phyloP scores from a whole-genome alignment of 1,284 basidiomycete genomes.

The Entoloma clypeatum region DNA sequence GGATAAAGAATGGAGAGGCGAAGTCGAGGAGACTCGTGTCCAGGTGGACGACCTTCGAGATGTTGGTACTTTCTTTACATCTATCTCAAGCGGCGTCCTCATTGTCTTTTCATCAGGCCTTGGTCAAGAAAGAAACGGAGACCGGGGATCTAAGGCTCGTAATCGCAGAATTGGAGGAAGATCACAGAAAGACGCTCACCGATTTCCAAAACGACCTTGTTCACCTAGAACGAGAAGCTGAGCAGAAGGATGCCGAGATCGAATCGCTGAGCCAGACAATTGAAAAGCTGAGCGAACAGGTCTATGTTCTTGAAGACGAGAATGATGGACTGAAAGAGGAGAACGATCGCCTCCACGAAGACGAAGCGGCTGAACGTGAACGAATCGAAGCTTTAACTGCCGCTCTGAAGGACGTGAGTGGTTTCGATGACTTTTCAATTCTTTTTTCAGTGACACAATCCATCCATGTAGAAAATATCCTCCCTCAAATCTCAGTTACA shows the following conservation, averaged over 20 bases:
- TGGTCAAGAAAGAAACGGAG: conserved; percentile 73
- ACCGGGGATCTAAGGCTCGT: conserved; percentile 69
- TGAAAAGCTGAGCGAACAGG: conserved; percentile 64
- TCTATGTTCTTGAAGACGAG: conserved; percentile 56
- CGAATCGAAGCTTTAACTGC: conserved; percentile 66
- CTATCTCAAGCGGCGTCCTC: not conserved
- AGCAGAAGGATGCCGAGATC: conserved; percentile 72
- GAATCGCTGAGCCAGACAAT: conserved; percentile 68
- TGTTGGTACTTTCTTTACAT: conserved; percentile 37
- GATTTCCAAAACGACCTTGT: conserved; percentile 72
- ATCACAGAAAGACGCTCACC: conserved; percentile 62
- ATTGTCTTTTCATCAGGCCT: conserved; percentile 40
- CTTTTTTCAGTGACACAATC: not conserved
- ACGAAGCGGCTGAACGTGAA: conserved; percentile 68
- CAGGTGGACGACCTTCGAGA: conserved; percentile 76
- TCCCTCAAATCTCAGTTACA: conserved; percentile 59
- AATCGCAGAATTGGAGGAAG: conserved; percentile 68
- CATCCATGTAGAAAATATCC: conserved; percentile 56
- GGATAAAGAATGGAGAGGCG: conserved; percentile 75
- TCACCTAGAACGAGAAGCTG: conserved; percentile 68
- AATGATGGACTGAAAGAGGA: conserved; percentile 45
- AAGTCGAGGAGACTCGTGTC: conserved; percentile 66
- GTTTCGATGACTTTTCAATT: conserved; percentile 5
- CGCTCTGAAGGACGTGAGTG: conserved; percentile 73
- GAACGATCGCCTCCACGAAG: conserved; percentile 37